Evolutionary conservation across 805 yeast species (phyloP).

Genomic region (Yamadazyma insecticola): DNA sequence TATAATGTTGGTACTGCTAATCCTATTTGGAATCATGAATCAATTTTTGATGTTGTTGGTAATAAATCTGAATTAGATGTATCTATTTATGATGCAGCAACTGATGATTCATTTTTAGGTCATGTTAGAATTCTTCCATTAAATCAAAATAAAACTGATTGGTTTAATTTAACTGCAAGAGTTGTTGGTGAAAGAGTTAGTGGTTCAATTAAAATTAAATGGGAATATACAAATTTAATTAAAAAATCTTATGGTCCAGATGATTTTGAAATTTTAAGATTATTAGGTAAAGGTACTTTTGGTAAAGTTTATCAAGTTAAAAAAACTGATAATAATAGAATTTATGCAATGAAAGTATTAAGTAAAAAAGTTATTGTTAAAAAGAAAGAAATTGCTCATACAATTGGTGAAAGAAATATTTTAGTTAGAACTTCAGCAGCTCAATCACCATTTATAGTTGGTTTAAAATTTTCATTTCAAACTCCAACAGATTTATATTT

Average conservation of each 20-base stretch:
- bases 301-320: slow-evolving; percentile 97
- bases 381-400: slow-evolving; percentile 96
- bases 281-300: slow-evolving; percentile 94
- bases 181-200: slow-evolving; percentile 68
- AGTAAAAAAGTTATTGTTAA: slow-evolving; percentile 93
- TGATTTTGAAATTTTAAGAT: slow-evolving; percentile 87
- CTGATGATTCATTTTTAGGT: slow-evolving; percentile 82
- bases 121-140: slow-evolving; percentile 72
- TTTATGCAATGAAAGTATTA: slow-evolving; percentile 96
- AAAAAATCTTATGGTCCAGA: slow-evolving; percentile 86
- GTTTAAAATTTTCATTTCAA: slow-evolving; percentile 93
- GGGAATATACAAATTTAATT: slow-evolving; percentile 60
- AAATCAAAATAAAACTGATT: slow-evolving; percentile 46
- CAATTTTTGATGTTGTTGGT: slow-evolving; percentile 87
- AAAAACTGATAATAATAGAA: slow-evolving; percentile 82
- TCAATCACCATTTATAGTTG: slow-evolving; percentile 90
- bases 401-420: slow-evolving; percentile 95
- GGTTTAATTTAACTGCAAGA: slow-evolving; percentile 74
- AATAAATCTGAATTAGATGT: slow-evolving; percentile 80
- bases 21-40: slow-evolving; percentile 90
- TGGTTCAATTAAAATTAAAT: slow-evolving; percentile 73
- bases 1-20: slow-evolving; percentile 35
- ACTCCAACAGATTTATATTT: slow-evolving; percentile 88
- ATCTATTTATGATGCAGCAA: slow-evolving; percentile 83
- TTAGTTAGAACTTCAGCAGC: slow-evolving; percentile 88